A percentile compares a stretch with the other conserved stretches of the same genome.
Evolutionary conservation across 2,329 filamentous ascomycete species (phyloP).

Genomic region (Trichothecium roseum): DNA sequence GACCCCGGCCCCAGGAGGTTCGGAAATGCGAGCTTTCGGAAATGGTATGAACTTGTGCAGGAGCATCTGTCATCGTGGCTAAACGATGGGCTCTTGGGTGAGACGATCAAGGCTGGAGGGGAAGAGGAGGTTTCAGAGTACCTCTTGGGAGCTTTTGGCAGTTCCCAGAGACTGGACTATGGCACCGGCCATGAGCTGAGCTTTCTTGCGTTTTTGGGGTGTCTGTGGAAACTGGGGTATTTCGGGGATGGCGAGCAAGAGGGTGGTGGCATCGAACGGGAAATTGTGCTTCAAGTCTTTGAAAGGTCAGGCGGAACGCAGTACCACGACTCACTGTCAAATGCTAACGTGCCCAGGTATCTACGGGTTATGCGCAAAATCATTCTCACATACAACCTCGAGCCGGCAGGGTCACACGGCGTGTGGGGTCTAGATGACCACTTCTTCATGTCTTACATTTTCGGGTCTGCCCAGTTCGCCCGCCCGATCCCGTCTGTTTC

Average conservation of each 20-base stretch:
- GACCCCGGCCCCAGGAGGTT: conserved; percentile 81
- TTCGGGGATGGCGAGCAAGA: conserved; percentile 49
- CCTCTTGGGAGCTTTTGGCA: conserved; percentile 78
- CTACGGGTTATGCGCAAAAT: conserved; percentile 70
- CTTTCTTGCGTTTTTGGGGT: conserved; percentile 83
- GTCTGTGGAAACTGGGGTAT: conserved; percentile 80
- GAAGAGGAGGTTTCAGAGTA: conserved; percentile 66
- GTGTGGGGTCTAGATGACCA: conserved; percentile 99
- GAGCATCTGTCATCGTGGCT: conserved; percentile 35
- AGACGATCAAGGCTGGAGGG: conserved; percentile 18
- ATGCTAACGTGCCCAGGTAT: too few species aligned
- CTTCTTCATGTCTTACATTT: conserved; percentile 86
- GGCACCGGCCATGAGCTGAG: conserved; percentile 93
- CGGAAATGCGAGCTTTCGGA: conserved; percentile 83
- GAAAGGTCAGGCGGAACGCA: conserved; percentile 59
- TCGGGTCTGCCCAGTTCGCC: conserved; percentile 83
- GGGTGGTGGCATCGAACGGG: conserved; percentile 56
- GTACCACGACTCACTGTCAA: too few species aligned
- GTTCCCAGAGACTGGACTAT: conserved; percentile 81
- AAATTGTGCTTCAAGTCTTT: conserved; percentile 71
- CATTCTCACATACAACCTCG: conserved; percentile 84
- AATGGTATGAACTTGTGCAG: conserved; percentile 65
- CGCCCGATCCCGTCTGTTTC: conserved; percentile 54
- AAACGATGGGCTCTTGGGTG: conserved; percentile 15
- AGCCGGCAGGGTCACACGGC: conserved; percentile 91